These are phyloP conservation scores for Hyphopichia wangnamkhiaoensis DNA, from an alignment of 1,139 yeast genomes.

Conservation along the genomic window DNA sequence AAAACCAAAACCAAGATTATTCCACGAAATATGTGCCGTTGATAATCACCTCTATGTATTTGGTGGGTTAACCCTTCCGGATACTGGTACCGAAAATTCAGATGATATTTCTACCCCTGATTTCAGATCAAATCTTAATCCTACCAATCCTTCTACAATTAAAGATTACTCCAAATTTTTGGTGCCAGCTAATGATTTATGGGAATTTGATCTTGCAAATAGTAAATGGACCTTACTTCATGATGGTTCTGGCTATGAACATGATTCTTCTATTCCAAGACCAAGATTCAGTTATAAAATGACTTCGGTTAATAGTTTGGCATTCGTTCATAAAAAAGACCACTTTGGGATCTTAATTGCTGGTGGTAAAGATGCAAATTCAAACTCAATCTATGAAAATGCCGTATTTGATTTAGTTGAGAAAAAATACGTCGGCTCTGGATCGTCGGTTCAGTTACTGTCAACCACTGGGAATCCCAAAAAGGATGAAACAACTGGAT, in stretches of 20 bases:
- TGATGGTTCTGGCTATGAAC: conserved; percentile 31
- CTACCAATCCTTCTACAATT: background rate
- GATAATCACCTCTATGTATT: conserved; percentile 54
- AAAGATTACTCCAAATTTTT: conserved; percentile 21
- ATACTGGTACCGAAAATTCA: conserved; percentile 11
- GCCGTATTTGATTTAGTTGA: conserved; percentile 56
- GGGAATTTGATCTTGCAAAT: conserved; percentile 60
- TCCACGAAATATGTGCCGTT: conserved; percentile 55
- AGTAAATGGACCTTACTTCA: conserved; percentile 54
- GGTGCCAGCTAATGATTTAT: conserved; percentile 59
- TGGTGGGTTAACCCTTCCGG: conserved; percentile 56
- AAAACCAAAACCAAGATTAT: conserved; percentile 56
- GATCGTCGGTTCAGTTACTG: conserved; percentile 24
- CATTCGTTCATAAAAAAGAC: conserved; percentile 42
- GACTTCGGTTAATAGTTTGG: conserved; percentile 43
- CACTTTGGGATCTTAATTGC: conserved; percentile 59
- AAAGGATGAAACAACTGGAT: conserved; percentile 12
- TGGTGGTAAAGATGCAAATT: conserved; percentile 58
- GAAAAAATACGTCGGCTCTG: conserved; percentile 41
- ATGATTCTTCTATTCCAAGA: conserved; percentile 29
- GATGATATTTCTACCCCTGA: background rate
- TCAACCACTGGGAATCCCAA: conserved; percentile 15
- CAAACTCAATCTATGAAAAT: conserved; percentile 42
- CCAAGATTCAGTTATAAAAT: conserved; percentile 57
- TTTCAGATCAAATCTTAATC: background rate